A percentile compares a stretch with the other conserved stretches of the same genome.
These are phyloP conservation scores for Russula earlei DNA, from an alignment of 768 basidiomycete genomes.

Conservation along the genomic window DNA sequence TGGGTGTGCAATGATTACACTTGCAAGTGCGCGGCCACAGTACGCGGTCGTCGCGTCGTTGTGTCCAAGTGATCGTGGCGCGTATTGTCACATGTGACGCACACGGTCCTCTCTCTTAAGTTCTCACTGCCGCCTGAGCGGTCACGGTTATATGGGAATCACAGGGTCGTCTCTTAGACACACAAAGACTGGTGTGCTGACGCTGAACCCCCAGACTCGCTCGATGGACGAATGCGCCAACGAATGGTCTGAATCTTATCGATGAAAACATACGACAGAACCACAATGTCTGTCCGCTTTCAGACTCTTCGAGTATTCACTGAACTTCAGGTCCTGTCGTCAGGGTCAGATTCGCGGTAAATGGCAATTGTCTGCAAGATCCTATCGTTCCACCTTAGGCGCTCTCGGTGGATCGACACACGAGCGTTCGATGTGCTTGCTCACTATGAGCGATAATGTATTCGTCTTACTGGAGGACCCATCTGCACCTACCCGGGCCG, in stretches of 20 bases:
- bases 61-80: background rate
- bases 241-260: conserved; percentile 58
- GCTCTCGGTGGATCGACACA: conserved; percentile 40
- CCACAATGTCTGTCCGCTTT: conserved; percentile 44
- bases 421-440: conserved; percentile 64
- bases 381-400: conserved; percentile 66
- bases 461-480: conserved; percentile 77
- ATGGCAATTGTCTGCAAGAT: conserved; percentile 64
- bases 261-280: conserved; percentile 59
- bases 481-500: conserved; percentile 55
- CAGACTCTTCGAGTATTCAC: conserved; percentile 8
- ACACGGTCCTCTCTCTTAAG: no score
- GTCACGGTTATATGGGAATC: conserved; percentile 19
- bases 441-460: conserved; percentile 74
- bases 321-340: conserved; percentile 18
- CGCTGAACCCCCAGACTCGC: conserved; percentile 41
- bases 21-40: no score
- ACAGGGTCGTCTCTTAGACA: conserved; percentile 13
- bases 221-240: conserved; percentile 77
- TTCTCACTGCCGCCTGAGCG: no score
- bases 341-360: conserved; percentile 53
- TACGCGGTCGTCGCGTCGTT: background rate
- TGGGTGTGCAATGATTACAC: no score
- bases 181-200: background rate
- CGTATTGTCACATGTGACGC: background rate